These are phyloP conservation scores for Aspergillus sp. DNA, from an alignment of 2,329 filamentous ascomycete species.

Conservation along the genomic window DNA sequence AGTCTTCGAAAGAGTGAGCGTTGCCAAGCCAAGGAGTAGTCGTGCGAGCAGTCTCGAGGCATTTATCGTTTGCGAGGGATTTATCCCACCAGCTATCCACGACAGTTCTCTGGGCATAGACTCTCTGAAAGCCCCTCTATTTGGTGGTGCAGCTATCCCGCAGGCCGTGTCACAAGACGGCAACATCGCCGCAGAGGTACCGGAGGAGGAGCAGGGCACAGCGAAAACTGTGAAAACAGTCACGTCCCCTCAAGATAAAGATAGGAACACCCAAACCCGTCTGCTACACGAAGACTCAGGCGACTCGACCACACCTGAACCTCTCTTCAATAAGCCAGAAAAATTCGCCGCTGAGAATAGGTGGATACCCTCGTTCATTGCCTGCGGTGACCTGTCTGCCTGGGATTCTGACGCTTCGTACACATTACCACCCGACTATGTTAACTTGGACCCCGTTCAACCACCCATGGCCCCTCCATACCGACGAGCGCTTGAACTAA, in stretches of 20 bases:
- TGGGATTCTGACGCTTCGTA: conserved; percentile 98
- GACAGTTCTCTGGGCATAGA: conserved; percentile 50
- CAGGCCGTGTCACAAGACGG: conserved; percentile 29
- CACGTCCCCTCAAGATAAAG: conserved; percentile 16
- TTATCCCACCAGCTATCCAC: conserved; percentile 64
- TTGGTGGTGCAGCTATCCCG: conserved; percentile 38
- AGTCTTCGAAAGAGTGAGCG: conserved; percentile 82
- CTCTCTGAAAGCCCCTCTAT: conserved; percentile 39
- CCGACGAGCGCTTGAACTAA: conserved; percentile 82
- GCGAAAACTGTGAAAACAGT: conserved; percentile 4
- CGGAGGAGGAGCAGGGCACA: conserved; percentile 44
- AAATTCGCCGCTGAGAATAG: conserved; percentile 50
- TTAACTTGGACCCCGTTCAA: conserved; percentile 88
- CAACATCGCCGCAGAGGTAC: conserved; percentile 36
- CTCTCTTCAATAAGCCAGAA: conserved; percentile 21
- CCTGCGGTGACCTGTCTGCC: conserved; percentile 91
- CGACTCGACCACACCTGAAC: conserved; percentile 27
- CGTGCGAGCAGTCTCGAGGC: conserved; percentile 96
- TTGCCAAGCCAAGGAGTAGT: conserved; percentile 91
- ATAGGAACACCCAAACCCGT: conserved; percentile 20
- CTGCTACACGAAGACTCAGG: conserved; percentile 47
- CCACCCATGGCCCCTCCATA: conserved; percentile 96
- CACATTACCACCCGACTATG: conserved; percentile 78
- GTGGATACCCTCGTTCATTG: conserved; percentile 94
- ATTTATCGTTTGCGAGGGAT: conserved; percentile 92